A percentile compares a stretch with the other conserved stretches of the same genome.
Conservation (phyloP, 306 rosid species). For the Betula pendula region DNA sequence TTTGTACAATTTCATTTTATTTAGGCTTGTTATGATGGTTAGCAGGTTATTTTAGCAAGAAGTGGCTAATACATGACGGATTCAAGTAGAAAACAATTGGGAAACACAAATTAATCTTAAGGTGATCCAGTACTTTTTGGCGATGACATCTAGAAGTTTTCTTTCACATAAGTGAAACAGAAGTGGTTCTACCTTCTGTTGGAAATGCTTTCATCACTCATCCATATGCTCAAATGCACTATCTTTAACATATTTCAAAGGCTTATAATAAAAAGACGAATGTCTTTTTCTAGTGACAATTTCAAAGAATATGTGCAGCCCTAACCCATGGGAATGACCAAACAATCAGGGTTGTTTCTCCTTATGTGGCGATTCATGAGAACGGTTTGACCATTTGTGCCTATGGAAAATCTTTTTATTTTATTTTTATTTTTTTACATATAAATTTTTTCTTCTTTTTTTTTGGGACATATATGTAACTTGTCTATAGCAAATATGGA, state of each 20-base stretch:
- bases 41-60: too few relatives aligned
- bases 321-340: conserved; percentile 19
- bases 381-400: conserved; percentile 25
- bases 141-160: conserved; percentile 6
- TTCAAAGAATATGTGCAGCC: conserved; percentile 23
- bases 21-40: too few relatives aligned
- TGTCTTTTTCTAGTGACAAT: neutral
- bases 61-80: too few relatives aligned
- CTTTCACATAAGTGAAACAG: too few relatives aligned
- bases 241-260: conserved; percentile 16
- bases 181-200: conserved; percentile 1
- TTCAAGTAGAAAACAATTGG: too few relatives aligned
- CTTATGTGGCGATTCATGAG: conserved; percentile 16
- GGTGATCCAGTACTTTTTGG: conserved; percentile 23
- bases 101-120: too few relatives aligned
- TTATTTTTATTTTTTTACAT: too few relatives aligned
- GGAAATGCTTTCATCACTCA: conserved; percentile 20
- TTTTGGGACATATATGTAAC: conserved; percentile 7
- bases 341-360: conserved; percentile 27
- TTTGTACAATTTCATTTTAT: too few relatives aligned
- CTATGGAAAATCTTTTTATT: neutral
- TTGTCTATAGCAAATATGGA: too few relatives aligned
- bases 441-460: conserved; percentile 1
- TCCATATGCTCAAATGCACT: conserved; percentile 32
- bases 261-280: conserved; percentile 7